phyloP scores from a whole-genome alignment of 106 monocot species.

The Dendrobium huoshanense region DNA sequence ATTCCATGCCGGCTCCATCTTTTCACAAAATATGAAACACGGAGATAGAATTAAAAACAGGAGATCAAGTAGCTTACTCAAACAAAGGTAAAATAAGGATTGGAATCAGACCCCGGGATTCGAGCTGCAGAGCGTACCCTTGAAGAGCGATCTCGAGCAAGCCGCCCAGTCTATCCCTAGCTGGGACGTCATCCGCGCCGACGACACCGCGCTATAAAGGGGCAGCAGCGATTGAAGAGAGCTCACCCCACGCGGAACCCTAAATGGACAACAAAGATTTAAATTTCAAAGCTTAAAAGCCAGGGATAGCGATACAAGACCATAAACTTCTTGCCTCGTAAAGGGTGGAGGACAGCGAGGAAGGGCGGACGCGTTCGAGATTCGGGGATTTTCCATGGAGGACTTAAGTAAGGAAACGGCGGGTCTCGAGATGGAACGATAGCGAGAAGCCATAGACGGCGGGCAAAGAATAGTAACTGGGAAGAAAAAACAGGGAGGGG shows the following conservation, averaged over 20 bases:
- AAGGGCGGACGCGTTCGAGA: neutral
- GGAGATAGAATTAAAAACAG: neutral
- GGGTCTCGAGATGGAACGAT: constrained; percentile 48
- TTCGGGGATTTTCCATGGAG: constrained; percentile 12
- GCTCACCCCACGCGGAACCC: constrained; percentile 30
- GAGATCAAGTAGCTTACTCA: constrained; percentile 2
- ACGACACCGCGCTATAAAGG: constrained; percentile 82
- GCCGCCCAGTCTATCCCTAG: constrained; percentile 54
- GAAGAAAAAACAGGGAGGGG: neutral
- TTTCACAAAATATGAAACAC: neutral
- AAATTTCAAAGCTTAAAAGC: neutral
- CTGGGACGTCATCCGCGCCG: constrained; percentile 71
- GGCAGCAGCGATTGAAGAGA: constrained; percentile 61
- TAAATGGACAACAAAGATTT: constrained; percentile 3
- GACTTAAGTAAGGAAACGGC: constrained; percentile 42
- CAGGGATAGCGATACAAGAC: neutral
- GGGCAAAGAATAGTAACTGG: neutral
- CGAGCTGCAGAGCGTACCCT: constrained; percentile 92
- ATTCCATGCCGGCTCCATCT: neutral
- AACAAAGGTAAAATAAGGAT: constrained; percentile 8
- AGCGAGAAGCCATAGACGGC: constrained; percentile 70
- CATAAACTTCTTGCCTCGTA: constrained; percentile 14
- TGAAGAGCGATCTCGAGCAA: constrained; percentile 52
- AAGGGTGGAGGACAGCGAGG: constrained; percentile 7
- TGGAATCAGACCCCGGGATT: constrained; percentile 80